Base-by-base conservation (phyloP, 2,329 filamentous ascomycete species). In the Arthrocladium fulminans region DNA sequence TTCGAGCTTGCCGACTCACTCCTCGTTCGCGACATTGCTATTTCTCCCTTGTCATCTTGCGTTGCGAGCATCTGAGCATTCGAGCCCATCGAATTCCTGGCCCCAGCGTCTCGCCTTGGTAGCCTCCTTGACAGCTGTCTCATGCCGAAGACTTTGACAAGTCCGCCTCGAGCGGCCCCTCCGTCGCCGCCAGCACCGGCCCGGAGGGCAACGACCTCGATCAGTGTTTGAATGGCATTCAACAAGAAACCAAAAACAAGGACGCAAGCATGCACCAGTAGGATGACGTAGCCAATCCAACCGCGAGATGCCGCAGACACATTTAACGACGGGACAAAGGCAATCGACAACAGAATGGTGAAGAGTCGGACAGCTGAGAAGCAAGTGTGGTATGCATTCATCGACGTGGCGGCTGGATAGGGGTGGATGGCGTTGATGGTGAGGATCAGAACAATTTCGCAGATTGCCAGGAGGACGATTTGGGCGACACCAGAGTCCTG, bases 401-500 rank as follows among this genome's bases (percentile, higher is more conserved):
- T 98, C 23, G 90, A 96, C 0, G 92, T 97, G 19, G 89, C 81
- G 1, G 83, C 81, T 52, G 90, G 83, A 61, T 94, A 98, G 0
- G 92, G 92, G 13, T 86, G 81, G 70, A 97, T 94, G 6, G 88
- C 87, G 59, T 92, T 83, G 3, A 97, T 71, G 0, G 89, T 90
- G 38, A 97, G 73, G 29, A 96, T 81, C 51, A 89, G 80, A 27
- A 96, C 84, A 53, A 97, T 85, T 68, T 98, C 92, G 65, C 89
- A 96, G 47, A 96, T 90, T 22, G 89, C 89, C 32, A 98, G 76
- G 37, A 97, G 73, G 20, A 96, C 86, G 49, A 98, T 79, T 66
- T 98, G 92, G 2, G 88, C 89, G 49, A 96, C 88, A 6, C 92
- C 92, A 27, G 87, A 94, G 1, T 86, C 83, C 64, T 98, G 92